A percentile compares a stretch with the other conserved stretches of the same genome.
These are phyloP conservation scores for Grosmannia serpens DNA, from an alignment of 2,329 filamentous ascomycete species.

Conservation along the genomic window DNA sequence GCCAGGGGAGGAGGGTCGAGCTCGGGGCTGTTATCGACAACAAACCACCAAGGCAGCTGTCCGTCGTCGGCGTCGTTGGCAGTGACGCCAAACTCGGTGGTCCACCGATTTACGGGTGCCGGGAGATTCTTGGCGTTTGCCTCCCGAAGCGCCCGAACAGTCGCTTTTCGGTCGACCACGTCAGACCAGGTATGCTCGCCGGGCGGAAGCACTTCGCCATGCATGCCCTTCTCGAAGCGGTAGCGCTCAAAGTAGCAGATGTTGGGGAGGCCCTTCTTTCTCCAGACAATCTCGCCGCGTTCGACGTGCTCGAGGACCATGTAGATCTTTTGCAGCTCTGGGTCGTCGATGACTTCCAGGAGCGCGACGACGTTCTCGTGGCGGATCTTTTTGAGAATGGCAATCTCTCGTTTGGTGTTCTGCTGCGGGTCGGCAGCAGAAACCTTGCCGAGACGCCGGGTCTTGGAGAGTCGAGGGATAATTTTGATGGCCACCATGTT, in stretches of 20 bases:
- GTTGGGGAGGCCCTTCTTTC: slow-evolving; percentile 74
- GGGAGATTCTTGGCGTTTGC: slow-evolving; percentile 34
- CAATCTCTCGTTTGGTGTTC: slow-evolving; percentile 91
- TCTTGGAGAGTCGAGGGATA: slow-evolving; percentile 90
- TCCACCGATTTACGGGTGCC: slow-evolving; percentile 62
- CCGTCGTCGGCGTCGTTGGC: slow-evolving; percentile 37
- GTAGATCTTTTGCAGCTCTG: slow-evolving; percentile 93
- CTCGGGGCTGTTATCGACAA: slow-evolving; percentile 3
- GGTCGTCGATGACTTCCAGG: slow-evolving; percentile 95
- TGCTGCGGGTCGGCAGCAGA: slow-evolving; percentile 53
- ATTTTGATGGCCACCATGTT: slow-evolving; percentile 96
- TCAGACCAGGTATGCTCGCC: slow-evolving; percentile 51
- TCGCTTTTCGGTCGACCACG: slow-evolving; percentile 46
- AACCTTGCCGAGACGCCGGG: slow-evolving; percentile 78
- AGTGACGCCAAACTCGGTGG: slow-evolving; percentile 63
- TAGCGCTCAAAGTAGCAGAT: slow-evolving; percentile 75
- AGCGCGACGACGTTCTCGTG: slow-evolving; percentile 95
- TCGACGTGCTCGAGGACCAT: slow-evolving; percentile 95
- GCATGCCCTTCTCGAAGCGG: slow-evolving; percentile 63
- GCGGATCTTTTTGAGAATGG: slow-evolving; percentile 94
- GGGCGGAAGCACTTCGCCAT: slow-evolving; percentile 43
- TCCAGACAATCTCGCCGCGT: slow-evolving; percentile 87
- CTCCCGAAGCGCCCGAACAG: slow-evolving; percentile 44
- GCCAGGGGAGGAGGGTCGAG: background rate
- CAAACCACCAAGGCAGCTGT: slow-evolving; percentile 25